Evolutionary conservation across 345 rosid genomes (phyloP).

Genomic region (Ceriops zippeliana): DNA sequence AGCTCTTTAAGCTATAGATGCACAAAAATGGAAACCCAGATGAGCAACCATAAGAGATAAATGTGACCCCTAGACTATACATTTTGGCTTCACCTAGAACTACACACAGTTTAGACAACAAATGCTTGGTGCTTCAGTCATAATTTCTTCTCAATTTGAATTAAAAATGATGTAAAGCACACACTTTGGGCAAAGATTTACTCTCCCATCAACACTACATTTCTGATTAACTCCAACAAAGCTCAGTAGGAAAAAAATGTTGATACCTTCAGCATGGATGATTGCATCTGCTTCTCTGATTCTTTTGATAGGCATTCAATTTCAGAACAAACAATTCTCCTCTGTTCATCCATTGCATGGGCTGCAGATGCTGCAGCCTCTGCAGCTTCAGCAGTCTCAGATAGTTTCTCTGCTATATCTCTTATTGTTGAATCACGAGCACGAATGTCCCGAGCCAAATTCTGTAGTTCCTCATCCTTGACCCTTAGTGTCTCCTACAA

Average conservation of each 20-base stretch:
- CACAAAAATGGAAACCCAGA: slow-evolving; percentile 13
- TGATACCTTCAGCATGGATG: slow-evolving; percentile 53
- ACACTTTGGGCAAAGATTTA: no score
- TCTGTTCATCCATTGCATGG: slow-evolving; percentile 85
- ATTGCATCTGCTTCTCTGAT: slow-evolving; percentile 55
- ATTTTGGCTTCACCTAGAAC: no score
- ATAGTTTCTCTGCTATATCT: slow-evolving; percentile 80
- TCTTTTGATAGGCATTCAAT: slow-evolving; percentile 64
- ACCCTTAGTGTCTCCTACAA: slow-evolving; percentile 90
- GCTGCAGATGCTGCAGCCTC: slow-evolving; percentile 97
- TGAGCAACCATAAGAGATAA: not conserved
- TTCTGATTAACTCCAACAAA: not conserved
- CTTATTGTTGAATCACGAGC: slow-evolving; percentile 88
- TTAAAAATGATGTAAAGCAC: no score
- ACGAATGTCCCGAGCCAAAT: slow-evolving; percentile 79
- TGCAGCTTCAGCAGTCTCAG: slow-evolving; percentile 99
- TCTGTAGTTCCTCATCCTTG: slow-evolving; percentile 93
- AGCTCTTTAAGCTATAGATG: slow-evolving; percentile 62
- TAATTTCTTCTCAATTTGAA: not conserved
- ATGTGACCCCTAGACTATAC: not conserved
- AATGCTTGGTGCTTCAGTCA: not conserved
- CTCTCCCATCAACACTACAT: no score
- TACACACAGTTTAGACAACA: no score
- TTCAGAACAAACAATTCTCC: slow-evolving; percentile 71
- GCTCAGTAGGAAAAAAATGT: slow-evolving; percentile 10